Base-by-base conservation (phyloP, 1,284 basidiomycete species). In the Volvariella volvacea region DNA sequence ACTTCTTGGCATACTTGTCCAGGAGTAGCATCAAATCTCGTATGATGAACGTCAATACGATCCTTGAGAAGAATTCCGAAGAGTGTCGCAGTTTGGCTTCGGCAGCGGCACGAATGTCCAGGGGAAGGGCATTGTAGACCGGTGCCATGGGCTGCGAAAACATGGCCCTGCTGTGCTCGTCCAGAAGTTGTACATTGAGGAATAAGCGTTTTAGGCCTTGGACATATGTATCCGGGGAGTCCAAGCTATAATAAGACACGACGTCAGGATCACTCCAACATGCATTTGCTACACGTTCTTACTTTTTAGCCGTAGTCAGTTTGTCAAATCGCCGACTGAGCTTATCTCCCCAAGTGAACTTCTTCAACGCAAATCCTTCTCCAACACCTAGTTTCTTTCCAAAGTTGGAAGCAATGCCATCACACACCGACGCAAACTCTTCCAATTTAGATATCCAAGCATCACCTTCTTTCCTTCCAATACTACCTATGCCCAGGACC, bases 281-380 rank as follows among this genome's bases (percentile, higher is more conserved):
- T n/a, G n/a, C n/a, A n/a, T n/a, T n/a, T n/a, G n/a, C n/a, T n/a
- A n/a, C n/a, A n/a, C n/a, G n/a, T n/a, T 70, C 83, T 57, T 60
- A 94, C 92, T 87, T 90, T 66, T 92, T 92, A 47, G 84, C 88
- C 52, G 85, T 92, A 32, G 91, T 91, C 56, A 97, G 83, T 62
- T 92, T 90, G 65, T 96, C 92, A 53, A 96, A 76, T 52, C 83
- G 81, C 52, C 89, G 77, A 45, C 82, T 82, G 38, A 95, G 68
- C 60, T 88, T 92, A 50, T 28, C 25, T 82, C 89, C 79, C 90
- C 89, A 92, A 25, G 76, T 78, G 47, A 73, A 78, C 68, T 92
- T 92, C 74, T 89, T 92, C 30, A 78, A 71, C 43, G 82, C 81
- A 54, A 89, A 88, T 9, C 87, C 85, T 66, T 89, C 84, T 47